Conservation (phyloP, 768 basidiomycete species). For the Tricholomella constricta region DNA sequence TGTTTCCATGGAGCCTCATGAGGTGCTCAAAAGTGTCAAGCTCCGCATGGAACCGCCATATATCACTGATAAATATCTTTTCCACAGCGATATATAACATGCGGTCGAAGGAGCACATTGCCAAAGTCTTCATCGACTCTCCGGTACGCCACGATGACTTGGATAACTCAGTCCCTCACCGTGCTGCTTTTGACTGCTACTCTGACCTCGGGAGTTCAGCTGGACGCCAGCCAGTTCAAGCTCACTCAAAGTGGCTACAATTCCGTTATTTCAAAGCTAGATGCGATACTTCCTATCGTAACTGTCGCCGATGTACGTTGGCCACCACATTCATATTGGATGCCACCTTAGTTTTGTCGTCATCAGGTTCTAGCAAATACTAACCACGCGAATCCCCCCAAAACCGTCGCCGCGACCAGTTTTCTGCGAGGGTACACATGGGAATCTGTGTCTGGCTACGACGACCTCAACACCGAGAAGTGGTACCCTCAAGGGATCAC, state of each 20-base stretch:
- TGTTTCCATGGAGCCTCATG: not conserved
- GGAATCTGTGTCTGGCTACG: conserved; percentile 14
- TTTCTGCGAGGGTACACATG: conserved; percentile 15
- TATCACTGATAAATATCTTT: not conserved
- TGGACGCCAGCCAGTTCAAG: conserved; percentile 15
- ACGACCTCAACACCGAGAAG: conserved; percentile 13
- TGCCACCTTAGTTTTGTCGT: not conserved
- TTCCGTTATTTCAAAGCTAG: conserved; percentile 8
- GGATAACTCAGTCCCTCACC: not conserved
- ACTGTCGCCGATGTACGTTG: conserved; percentile 10
- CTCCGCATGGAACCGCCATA: not conserved
- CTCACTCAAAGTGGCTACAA: conserved; percentile 37
- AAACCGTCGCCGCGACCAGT: conserved; percentile 5
- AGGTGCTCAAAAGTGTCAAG: not conserved
- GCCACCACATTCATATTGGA: not conserved
- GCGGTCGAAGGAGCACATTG: too few species aligned
- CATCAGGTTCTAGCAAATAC: conserved; percentile 10
- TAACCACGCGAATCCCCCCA: conserved; percentile 13
- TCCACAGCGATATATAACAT: not conserved
- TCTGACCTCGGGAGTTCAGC: not conserved
- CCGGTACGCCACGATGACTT: conserved; percentile 1
- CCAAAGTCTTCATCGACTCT: not conserved
- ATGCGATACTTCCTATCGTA: conserved; percentile 12
- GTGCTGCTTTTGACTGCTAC: not conserved
- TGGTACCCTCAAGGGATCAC: conserved; percentile 19